These are phyloP conservation scores for Cubamyces lactineus DNA, from an alignment of 768 basidiomycete species.

Conservation along the genomic window DNA sequence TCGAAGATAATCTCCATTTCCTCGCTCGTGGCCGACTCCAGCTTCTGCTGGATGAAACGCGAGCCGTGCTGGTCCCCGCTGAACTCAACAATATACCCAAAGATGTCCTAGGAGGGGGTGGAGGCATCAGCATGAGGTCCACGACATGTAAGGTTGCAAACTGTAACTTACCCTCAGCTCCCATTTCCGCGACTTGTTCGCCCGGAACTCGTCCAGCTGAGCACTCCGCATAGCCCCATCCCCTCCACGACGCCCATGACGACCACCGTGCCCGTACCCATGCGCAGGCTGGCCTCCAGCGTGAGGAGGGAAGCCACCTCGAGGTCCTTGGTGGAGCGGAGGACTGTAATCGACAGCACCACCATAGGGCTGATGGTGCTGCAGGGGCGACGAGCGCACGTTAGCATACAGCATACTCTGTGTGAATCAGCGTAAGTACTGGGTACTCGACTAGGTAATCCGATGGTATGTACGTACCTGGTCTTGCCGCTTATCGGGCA, in stretches of 20 bases:
- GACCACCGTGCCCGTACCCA: slow-evolving; percentile 37
- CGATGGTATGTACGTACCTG: slow-evolving; percentile 45
- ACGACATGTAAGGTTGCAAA: slow-evolving; percentile 14
- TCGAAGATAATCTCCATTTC: slow-evolving; percentile 82
- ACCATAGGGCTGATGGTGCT: slow-evolving; percentile 49
- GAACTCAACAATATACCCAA: slow-evolving; percentile 87
- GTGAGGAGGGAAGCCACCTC: slow-evolving; percentile 18
- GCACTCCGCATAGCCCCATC: slow-evolving; percentile 60
- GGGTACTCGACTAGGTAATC: slow-evolving; percentile 38
- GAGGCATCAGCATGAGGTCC: not conserved
- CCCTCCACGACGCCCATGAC: slow-evolving; percentile 51
- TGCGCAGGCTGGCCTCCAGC: slow-evolving; percentile 32
- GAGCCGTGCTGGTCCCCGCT: slow-evolving; percentile 96
- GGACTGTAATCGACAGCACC: slow-evolving; percentile 51
- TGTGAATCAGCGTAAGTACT: slow-evolving; percentile 42
- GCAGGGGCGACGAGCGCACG: slow-evolving; percentile 47
- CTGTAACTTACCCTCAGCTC: slow-evolving; percentile 62
- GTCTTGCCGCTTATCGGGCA: slow-evolving; percentile 61
- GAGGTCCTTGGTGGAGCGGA: slow-evolving; percentile 45
- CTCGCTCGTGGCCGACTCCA: slow-evolving; percentile 75
- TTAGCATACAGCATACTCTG: slow-evolving; percentile 47
- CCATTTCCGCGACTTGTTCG: slow-evolving; percentile 81
- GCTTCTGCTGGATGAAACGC: slow-evolving; percentile 92
- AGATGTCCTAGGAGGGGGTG: slow-evolving; percentile 66
- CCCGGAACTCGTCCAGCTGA: slow-evolving; percentile 82